A percentile compares a stretch with the other conserved stretches of the same genome.
These are phyloP conservation scores for Neofusicoccum kwambonambiense DNA, from an alignment of 2,329 filamentous ascomycete genomes.

Conservation along the genomic window DNA sequence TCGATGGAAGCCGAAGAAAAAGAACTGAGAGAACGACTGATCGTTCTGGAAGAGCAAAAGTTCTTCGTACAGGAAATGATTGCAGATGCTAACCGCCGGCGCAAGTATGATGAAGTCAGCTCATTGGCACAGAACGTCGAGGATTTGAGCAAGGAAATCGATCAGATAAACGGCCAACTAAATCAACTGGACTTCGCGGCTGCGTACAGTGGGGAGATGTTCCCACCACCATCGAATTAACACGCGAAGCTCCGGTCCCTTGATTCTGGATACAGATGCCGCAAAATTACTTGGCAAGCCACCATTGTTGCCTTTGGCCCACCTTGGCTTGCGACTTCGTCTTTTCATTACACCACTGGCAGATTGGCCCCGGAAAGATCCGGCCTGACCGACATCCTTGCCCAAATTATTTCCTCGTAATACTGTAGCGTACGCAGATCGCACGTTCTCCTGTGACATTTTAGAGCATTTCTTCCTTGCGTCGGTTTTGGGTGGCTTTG, in stretches of 20 bases:
- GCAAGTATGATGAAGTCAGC: slow-evolving; percentile 83
- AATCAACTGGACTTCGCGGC: slow-evolving; percentile 63
- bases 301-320: too few species aligned
- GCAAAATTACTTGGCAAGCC: too few species aligned
- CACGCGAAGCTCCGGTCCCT: too few species aligned
- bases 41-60: slow-evolving; percentile 86
- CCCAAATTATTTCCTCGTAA: not conserved
- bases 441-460: not conserved
- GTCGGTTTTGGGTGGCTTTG: too few species aligned
- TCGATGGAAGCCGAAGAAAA: slow-evolving; percentile 81
- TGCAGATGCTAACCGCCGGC: slow-evolving; percentile 68
- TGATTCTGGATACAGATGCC: too few species aligned
- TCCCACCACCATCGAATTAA: not conserved
- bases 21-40: slow-evolving; percentile 72
- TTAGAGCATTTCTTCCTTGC: not conserved
- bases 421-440: not conserved
- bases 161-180: slow-evolving; percentile 63
- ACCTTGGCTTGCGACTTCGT: not conserved
- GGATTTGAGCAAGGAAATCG: slow-evolving; percentile 78
- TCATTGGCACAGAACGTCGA: slow-evolving; percentile 77
- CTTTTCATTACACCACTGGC: too few species aligned
- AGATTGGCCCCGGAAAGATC: too few species aligned
- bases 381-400: not conserved
- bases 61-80: slow-evolving; percentile 90
- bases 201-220: slow-evolving; percentile 41